Evolutionary conservation across 2,329 filamentous ascomycete species (phyloP).

Genomic region (Sclerotiophoma versabilis): DNA sequence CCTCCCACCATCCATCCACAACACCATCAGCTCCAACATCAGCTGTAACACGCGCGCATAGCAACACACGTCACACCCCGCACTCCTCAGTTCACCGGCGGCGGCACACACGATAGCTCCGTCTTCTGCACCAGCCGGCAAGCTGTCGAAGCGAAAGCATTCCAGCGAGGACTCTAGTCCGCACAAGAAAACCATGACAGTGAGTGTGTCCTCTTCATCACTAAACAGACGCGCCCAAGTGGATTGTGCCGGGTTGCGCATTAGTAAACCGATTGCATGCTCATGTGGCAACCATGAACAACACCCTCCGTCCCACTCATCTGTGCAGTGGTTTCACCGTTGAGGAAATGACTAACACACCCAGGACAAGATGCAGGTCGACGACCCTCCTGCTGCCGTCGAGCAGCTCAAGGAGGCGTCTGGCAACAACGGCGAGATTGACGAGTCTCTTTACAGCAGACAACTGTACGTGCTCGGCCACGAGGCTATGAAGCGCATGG

Average conservation of each 20-base stretch:
- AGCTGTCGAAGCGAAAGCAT: slow-evolving; percentile 54
- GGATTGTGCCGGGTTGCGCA: slow-evolving; percentile 32
- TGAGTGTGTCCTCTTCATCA: slow-evolving; percentile 32
- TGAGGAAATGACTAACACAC: slow-evolving; percentile 17
- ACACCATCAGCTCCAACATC: background rate
- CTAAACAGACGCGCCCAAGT: slow-evolving; percentile 9
- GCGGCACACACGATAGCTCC: slow-evolving; percentile 33
- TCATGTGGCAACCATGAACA: slow-evolving; percentile 13
- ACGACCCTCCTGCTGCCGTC: slow-evolving; percentile 63
- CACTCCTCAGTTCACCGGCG: slow-evolving; percentile 20
- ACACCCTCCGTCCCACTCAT: background rate
- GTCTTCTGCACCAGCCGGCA: slow-evolving; percentile 42
- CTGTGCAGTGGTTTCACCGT: background rate
- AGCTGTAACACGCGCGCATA: slow-evolving; percentile 7
- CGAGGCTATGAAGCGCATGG: slow-evolving; percentile 98
- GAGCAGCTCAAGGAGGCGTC: slow-evolving; percentile 63
- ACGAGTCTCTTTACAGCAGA: slow-evolving; percentile 72
- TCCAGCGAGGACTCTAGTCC: slow-evolving; percentile 49
- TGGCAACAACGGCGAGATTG: slow-evolving; percentile 64
- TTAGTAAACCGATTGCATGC: slow-evolving; percentile 31
- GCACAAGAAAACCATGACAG: slow-evolving; percentile 51
- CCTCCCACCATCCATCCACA: slow-evolving; percentile 4
- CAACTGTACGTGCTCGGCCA: slow-evolving; percentile 77
- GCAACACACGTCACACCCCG: slow-evolving; percentile 22
- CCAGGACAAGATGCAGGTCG: slow-evolving; percentile 69